Base-by-base conservation (phyloP, 2,329 filamentous ascomycete species). In the Arthrobotrys sinensis region DNA sequence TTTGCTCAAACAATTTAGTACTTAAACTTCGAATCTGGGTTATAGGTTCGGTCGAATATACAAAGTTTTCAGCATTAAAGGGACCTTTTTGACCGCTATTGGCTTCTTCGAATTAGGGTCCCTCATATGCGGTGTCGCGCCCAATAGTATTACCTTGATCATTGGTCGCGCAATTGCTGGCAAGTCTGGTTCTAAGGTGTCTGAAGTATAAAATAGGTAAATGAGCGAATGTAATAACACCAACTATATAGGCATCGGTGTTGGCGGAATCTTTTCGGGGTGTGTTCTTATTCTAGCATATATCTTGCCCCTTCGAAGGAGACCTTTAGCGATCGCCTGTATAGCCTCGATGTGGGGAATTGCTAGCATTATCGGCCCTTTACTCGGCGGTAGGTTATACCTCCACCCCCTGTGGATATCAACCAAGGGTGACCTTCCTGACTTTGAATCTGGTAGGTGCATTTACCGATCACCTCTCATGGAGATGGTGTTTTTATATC, bases 401-500 rank as follows among this genome's bases (percentile, higher is more conserved):
- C 24, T 28, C 24, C 24, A 28, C 24, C 2, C 24, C 24, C 4
- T 4, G 2, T 28, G 4, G 24, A 2, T 28, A 28, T 28, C 24
- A 28, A 28, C 4, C 24, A 28, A 28, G 24, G 24, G 24, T 28
- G 4, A 28, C 24, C 24, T 28, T 28, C 4, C 24, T 28, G 24
- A 28, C 24, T 2, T 28, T 4, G 24, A 28, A 28, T 28, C 24
- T 4, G 24, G 24, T 28, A 28, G 24, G 24, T n/a, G 87, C 82
- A 5, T 87, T 88, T 43, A 87, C 87, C 0, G 85, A 88, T 28
- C 83, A 86, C 19, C 83, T 84, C 1, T 86, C 86, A 5, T 85
- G 84, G 84, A 80, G 85, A 1, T 86, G 88, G 88, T 89, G 88
- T 80, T 89, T 89, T 80, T 89, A 87, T 81, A 87, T 89, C 81